Conservation (phyloP, 1,284 basidiomycete species). For the Volvariella surrecta region DNA sequence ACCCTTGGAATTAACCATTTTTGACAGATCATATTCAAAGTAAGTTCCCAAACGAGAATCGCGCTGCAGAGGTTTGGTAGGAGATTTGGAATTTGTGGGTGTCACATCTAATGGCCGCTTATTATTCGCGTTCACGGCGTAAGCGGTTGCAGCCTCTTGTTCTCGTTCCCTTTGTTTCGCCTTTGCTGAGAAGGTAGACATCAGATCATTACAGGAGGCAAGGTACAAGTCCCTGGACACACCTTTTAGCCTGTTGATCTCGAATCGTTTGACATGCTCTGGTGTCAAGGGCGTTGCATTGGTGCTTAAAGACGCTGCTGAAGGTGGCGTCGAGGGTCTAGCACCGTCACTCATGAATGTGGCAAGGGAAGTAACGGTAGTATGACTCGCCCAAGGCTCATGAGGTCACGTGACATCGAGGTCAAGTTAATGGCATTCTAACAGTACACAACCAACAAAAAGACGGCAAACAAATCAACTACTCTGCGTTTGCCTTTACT, state of each 20-base stretch:
- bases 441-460: too few species aligned
- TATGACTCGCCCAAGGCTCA: neutral
- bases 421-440: too few species aligned
- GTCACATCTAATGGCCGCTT: slow-evolving; percentile 45
- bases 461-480: too few species aligned
- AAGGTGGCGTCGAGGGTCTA: slow-evolving; percentile 19
- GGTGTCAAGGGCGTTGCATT: slow-evolving; percentile 21
- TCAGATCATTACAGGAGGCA: neutral
- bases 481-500: slow-evolving; percentile 8
- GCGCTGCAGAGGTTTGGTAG: slow-evolving; percentile 58
- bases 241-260: slow-evolving; percentile 53
- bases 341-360: neutral
- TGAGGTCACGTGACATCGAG: neutral
- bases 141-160: slow-evolving; percentile 39
- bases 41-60: slow-evolving; percentile 77
- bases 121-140: slow-evolving; percentile 42
- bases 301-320: slow-evolving; percentile 9
- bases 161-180: slow-evolving; percentile 51
- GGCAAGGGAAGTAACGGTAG: neutral
- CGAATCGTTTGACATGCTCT: slow-evolving; percentile 38
- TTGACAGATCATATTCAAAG: slow-evolving; percentile 94
- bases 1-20: slow-evolving; percentile 92
- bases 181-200: slow-evolving; percentile 33
- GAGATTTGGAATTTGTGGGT: slow-evolving; percentile 48
- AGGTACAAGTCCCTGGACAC: neutral